Evolutionary conservation across 352 stramenopile species (phyloP).

Genomic region (Poterioochromonas sp.): DNA sequence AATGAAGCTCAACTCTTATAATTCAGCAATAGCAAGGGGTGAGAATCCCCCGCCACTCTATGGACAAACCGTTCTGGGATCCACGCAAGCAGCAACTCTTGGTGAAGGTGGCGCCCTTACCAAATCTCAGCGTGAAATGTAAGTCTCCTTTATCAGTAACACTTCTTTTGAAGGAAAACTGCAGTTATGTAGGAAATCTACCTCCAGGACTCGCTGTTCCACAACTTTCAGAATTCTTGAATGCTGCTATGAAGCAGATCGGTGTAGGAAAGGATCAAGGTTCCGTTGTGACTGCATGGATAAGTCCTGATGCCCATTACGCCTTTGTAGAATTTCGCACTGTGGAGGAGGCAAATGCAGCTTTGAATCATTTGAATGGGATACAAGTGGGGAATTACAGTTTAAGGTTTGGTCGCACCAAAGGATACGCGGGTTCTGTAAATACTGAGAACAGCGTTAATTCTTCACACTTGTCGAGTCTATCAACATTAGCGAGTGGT

Average conservation of each 20-base stretch:
- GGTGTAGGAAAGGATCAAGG: background rate
- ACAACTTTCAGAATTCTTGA: slow-evolving; percentile 29
- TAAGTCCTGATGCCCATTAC: slow-evolving; percentile 26
- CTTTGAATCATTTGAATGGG: slow-evolving; percentile 13
- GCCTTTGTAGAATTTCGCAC: slow-evolving; percentile 27
- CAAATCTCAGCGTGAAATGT: slow-evolving; percentile 23
- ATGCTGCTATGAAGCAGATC: slow-evolving; percentile 8
- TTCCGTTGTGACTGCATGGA: background rate
- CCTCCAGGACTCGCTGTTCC: slow-evolving; percentile 4
- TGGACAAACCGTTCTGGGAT: background rate
- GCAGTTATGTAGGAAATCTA: slow-evolving; percentile 27
- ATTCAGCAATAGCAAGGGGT: slow-evolving; percentile 7
- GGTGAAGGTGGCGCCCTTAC: background rate
- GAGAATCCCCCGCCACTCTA: background rate
- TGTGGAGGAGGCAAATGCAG: slow-evolving; percentile 11
- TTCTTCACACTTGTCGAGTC: too few relatives aligned
- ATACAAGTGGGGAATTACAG: background rate
- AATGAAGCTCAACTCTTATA: slow-evolving; percentile 8
- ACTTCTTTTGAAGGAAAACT: background rate
- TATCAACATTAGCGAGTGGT: too few relatives aligned
- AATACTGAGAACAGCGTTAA: background rate
- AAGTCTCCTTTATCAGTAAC: background rate
- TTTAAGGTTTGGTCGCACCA: slow-evolving; percentile 22
- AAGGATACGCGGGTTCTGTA: background rate
- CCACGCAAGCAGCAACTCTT: too few relatives aligned